Conservation (phyloP, 2,329 filamentous ascomycete species). For the Colletotrichum zoysiae region DNA sequence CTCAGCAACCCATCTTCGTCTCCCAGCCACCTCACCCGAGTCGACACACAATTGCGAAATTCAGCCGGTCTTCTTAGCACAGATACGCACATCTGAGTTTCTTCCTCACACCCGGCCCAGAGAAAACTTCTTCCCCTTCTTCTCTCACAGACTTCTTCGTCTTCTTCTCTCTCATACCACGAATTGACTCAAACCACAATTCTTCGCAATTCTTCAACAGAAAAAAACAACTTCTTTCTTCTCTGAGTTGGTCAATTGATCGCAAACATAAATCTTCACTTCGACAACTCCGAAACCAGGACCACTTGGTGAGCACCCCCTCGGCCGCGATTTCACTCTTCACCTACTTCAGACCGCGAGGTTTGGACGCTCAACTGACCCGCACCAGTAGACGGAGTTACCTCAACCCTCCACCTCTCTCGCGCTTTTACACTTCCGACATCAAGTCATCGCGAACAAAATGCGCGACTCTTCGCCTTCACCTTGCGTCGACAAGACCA, state of each 20-base stretch:
- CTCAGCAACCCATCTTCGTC: constrained; percentile 1
- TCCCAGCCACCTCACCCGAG: constrained; percentile 34
- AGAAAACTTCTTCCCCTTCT: constrained; percentile 8
- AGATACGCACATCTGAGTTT: neutral
- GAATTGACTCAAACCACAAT: neutral
- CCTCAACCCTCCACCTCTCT: neutral
- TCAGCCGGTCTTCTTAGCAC: neutral
- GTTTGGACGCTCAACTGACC: constrained; percentile 3
- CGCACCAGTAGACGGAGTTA: neutral
- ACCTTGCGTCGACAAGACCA: neutral
- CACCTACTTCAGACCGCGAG: neutral
- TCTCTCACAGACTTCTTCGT: neutral
- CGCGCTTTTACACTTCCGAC: neutral
- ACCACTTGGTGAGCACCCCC: constrained; percentile 8
- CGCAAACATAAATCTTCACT: neutral
- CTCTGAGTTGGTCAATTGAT: neutral
- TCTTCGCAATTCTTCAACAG: neutral
- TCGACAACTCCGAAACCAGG: neutral
- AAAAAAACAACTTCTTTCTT: neutral
- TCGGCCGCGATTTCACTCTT: neutral
- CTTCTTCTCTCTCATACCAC: neutral
- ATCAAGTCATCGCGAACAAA: neutral
- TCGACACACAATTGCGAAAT: neutral
- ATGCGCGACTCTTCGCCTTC: constrained; percentile 16
- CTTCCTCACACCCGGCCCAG: neutral